A percentile compares a stretch with the other conserved stretches of the same genome.
phyloP scores from a whole-genome alignment of 2,329 filamentous ascomycete species.

The Zopfia rhizophila region DNA sequence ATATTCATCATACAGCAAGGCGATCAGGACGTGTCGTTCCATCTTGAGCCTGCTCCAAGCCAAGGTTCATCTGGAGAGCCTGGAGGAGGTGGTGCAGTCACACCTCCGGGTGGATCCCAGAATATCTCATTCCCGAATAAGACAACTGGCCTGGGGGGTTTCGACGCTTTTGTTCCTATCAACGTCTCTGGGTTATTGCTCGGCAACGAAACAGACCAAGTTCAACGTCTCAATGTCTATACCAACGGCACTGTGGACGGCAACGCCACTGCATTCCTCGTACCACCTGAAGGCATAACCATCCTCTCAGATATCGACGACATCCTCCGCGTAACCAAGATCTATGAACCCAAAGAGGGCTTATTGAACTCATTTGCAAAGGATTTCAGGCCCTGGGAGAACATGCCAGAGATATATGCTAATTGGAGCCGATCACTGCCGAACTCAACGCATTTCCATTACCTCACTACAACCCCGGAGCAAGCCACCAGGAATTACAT shows the following conservation, averaged over 20 bases:
- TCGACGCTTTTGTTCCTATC: conserved; percentile 75
- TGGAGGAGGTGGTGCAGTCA: conserved; percentile 62
- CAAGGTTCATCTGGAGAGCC: conserved; percentile 63
- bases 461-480: conserved; percentile 82
- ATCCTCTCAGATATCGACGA: conserved; percentile 83
- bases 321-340: conserved; percentile 82
- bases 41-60: conserved; percentile 68
- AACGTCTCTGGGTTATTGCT: conserved; percentile 67
- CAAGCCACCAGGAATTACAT: conserved; percentile 82
- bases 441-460: conserved; percentile 78
- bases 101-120: conserved; percentile 69
- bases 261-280: conserved; percentile 80
- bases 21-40: conserved; percentile 70
- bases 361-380: conserved; percentile 80
- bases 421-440: conserved; percentile 76
- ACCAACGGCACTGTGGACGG: conserved; percentile 72
- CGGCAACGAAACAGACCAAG: conserved; percentile 71
- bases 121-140: conserved; percentile 71
- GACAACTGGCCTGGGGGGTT: conserved; percentile 76
- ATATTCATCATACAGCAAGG: conserved; percentile 82
- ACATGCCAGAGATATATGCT: conserved; percentile 82
- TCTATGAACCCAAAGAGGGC: conserved; percentile 79
- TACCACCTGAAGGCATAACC: conserved; percentile 75
- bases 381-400: conserved; percentile 76
- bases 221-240: conserved; percentile 76